Evolutionary conservation across 1,284 basidiomycete species (phyloP).

Genomic region (Amylostereum areolatum): DNA sequence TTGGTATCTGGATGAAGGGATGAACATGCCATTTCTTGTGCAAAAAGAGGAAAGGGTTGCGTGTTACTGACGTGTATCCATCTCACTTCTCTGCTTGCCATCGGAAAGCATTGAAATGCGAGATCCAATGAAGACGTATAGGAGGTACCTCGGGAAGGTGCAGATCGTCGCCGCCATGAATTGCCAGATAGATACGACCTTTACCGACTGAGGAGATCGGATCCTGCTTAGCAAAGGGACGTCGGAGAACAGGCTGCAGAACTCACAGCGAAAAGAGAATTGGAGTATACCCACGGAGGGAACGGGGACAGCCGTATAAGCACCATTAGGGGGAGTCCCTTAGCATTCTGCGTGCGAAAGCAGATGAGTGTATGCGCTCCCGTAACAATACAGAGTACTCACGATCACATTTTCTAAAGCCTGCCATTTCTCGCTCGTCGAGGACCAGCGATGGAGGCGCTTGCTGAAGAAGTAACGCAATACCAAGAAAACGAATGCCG

Average conservation of each 20-base stretch:
- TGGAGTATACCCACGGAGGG: constrained; percentile 80
- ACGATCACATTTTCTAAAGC: constrained; percentile 75
- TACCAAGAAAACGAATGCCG: constrained; percentile 56
- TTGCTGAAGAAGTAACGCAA: constrained; percentile 56
- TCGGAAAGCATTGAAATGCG: constrained; percentile 71
- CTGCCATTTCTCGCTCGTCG: constrained; percentile 64
- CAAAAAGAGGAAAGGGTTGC: neutral
- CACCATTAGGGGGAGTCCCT: constrained; percentile 71
- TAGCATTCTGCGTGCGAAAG: constrained; percentile 41
- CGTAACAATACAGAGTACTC: constrained; percentile 21
- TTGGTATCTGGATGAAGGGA: constrained; percentile 43
- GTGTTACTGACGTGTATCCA: constrained; percentile 61
- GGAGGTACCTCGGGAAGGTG: constrained; percentile 62
- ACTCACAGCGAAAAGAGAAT: constrained; percentile 70
- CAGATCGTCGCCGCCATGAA: constrained; percentile 69
- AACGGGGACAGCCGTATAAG: constrained; percentile 78
- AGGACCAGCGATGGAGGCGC: constrained; percentile 51
- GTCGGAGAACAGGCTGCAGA: neutral
- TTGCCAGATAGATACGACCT: constrained; percentile 67
- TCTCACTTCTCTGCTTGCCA: constrained; percentile 63
- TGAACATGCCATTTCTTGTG: neutral
- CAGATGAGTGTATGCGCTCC: neutral
- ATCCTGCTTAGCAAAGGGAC: neutral
- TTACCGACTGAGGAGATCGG: constrained; percentile 50
- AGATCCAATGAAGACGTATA: constrained; percentile 76